Base-by-base conservation (phyloP, 352 stramenopile genomes). In the Aphanomyces astaci region DNA sequence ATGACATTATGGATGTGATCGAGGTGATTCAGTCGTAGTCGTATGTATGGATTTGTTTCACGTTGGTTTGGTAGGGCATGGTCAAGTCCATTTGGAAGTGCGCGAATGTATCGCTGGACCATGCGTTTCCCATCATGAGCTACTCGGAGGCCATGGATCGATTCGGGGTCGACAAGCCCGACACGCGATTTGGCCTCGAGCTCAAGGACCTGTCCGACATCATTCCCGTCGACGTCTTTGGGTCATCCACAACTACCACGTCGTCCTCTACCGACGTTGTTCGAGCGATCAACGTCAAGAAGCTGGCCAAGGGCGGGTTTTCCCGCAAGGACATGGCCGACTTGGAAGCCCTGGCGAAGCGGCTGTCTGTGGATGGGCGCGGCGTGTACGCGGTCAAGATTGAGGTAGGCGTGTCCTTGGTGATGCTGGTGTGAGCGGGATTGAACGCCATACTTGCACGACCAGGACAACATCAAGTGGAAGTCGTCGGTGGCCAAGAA, bases 81-180 rank as follows among this genome's bases (percentile, higher is more conserved):
- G 76, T 95, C 3, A 82, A 84, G 68, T 22, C 74, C 33, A 88
- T 90, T 33, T 92, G 77, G 82, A 75, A 76, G 55, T 67, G 78
- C 0, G 82, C 80, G 0, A 78, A 68, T 48, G 84, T 67, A 28
- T 24, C 43, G 24, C n/a, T 45, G n/a, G 63, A 67, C 28, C 71
- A 64, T 4, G 64, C 73, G 7, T 90, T 96, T 68, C 62, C 77
- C 19, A 75, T 78, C 57, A 90, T 96, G 78, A 68, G 70, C 4
- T 96, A 90, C 48, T 68, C 73, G 1, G 84, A 96, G 25, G 80
- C 81, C 4, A 90, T 96, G 82, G 72, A 87, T 31, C 80, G 79
- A 45, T 95, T 78, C 70, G 87, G 87, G 22, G 86, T 93, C 0
- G 88, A 96, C 75, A 94, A 94, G 63, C 88, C 87, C 0, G 87